Conservation (phyloP, 1,139 yeast genomes). For the Martiniozyma asiatica region DNA sequence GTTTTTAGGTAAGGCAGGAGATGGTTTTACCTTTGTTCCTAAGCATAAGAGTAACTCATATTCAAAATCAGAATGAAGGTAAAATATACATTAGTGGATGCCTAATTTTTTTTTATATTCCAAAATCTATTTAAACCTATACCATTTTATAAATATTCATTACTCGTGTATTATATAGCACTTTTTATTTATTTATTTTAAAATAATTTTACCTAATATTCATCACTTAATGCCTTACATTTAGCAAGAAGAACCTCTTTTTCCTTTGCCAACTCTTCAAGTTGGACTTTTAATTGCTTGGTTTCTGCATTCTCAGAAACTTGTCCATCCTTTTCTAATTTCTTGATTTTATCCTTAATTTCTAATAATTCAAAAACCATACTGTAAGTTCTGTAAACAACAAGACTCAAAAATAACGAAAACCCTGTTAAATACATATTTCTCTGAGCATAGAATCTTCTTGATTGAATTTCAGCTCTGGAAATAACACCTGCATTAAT, state of each 20-base stretch:
- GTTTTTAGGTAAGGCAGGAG: conserved; percentile 82
- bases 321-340: conserved; percentile 15
- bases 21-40: conserved; percentile 69
- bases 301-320: conserved; percentile 24
- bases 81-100: too few species aligned
- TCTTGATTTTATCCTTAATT: conserved; percentile 43
- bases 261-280: conserved; percentile 52
- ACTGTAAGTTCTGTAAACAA: conserved; percentile 75
- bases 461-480: conserved; percentile 72
- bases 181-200: too few species aligned
- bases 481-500: conserved; percentile 42
- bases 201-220: conserved; percentile 31
- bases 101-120: too few species aligned
- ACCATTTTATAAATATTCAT: background rate
- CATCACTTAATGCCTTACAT: conserved; percentile 53
- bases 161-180: too few species aligned
- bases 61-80: conserved; percentile 24
- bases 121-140: background rate
- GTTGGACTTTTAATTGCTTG: conserved; percentile 33
- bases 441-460: conserved; percentile 92
- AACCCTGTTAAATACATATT: conserved; percentile 95
- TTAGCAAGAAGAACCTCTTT: conserved; percentile 60
- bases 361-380: conserved; percentile 65
- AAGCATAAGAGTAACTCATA: conserved; percentile 90
- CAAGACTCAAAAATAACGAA: conserved; percentile 79